Evolutionary conservation across 2,329 filamentous ascomycete species (phyloP), one percentile per base, ranked within the genome.

Genomic region (Allantophomopsis lycopodina): DNA sequence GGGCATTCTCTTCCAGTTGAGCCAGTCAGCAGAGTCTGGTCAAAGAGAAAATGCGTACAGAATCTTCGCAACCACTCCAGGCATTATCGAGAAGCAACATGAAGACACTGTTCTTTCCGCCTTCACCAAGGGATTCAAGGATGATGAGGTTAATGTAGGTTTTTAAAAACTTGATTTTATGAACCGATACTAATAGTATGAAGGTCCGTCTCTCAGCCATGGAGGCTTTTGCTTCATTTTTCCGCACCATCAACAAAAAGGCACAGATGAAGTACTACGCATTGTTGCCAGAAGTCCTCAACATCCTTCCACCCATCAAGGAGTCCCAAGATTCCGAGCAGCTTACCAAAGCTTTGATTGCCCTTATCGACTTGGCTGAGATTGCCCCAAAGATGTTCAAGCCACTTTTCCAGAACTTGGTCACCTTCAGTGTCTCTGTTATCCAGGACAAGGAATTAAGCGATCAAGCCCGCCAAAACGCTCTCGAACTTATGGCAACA

Each of bases 311-410:
- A 7, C 91, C 91, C 1, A 79, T 98, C 58, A 95, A 95, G 62
- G 86, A 95, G 48, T 76, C 82, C 2, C 76, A 83, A 48, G 86
- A 98, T 55, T 91, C 86, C 11, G 89, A 95, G 12, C 80, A 94
- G 47, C 75, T 98, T 13, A 89, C 85, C 48, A 87, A 87, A 56
- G 88, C 88, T 16, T 76, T 98, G 33, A 68, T 95, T 41, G 82
- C 89, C 17, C 71, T 98, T 36, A 95, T 98, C 52, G 91, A 96
- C 48, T 71, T 98, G 40, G 91, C 91, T 32, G 91, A 96, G 61
- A 74, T 82, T n/a, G 83, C 85, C 16, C 87, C 89, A 16, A 93
- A 91, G 63, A 96, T 96, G 88, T 98, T 98, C 66, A 94, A 91
- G 63, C 73, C 73, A 15, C 69, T 94, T n/a, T 98, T 98, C 65